phyloP scores from a whole-genome alignment of 2,329 filamentous ascomycete genomes.

The Biscogniauxia sp. region DNA sequence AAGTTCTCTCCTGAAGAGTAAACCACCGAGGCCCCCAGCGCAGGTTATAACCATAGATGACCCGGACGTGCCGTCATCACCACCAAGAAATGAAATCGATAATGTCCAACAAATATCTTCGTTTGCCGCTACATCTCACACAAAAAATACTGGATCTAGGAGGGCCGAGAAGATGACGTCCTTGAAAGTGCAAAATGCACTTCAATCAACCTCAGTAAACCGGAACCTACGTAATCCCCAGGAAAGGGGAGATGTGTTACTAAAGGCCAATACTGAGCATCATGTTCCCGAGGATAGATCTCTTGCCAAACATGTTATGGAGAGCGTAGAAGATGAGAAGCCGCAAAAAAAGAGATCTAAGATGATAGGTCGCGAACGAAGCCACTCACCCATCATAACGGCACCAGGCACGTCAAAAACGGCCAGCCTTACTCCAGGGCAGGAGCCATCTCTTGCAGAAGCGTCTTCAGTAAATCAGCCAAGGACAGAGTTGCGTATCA shows the following conservation, averaged over 20 bases:
- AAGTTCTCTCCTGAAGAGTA: background rate
- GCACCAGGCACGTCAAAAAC: background rate
- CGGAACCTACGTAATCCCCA: background rate
- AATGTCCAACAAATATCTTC: background rate
- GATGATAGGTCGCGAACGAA: background rate
- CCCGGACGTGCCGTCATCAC: background rate
- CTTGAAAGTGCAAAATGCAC: background rate
- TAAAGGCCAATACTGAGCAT: background rate
- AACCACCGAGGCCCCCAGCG: background rate
- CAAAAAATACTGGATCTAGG: no score
- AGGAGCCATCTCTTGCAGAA: background rate
- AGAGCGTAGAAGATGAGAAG: background rate
- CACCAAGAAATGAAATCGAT: background rate
- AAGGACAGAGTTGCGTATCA: conserved; percentile 47
- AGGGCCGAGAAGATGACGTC: background rate
- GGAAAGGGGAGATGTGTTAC: background rate
- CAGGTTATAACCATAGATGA: background rate
- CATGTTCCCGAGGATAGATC: background rate
- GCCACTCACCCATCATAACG: background rate
- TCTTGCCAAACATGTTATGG: background rate
- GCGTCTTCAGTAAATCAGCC: conserved; percentile 24
- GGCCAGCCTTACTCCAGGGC: conserved; percentile 8
- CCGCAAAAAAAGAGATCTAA: background rate
- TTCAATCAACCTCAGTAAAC: conserved; percentile 1
- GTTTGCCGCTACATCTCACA: background rate